Evolutionary conservation across 805 yeast genomes (phyloP), one percentile per base, ranked within the genome.

Genomic region (Kurtzmaniella cleridarum): DNA sequence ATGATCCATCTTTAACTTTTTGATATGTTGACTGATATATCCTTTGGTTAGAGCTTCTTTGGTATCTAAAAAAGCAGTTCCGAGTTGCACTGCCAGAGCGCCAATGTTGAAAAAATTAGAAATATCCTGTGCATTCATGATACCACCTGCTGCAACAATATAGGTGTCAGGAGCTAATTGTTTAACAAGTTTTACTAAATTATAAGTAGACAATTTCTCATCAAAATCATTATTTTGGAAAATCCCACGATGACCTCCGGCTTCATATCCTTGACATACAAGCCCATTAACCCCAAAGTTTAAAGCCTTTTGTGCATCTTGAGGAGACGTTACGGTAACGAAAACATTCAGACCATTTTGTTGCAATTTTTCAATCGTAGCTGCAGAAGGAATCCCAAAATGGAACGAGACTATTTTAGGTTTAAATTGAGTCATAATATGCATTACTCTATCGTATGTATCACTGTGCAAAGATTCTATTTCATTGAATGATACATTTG

Each of bases 221-320:
- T 69, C 75, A 8, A 42, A 34, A 8, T 30, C 39, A 17, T 55
- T 52, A 3, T 47, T 44, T 7, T 30, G 46, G 14, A 66, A 72
- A 44, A 64, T 70, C 2, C 83, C 83, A 13, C 84, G 57, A 49
- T 79, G 84, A 0, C 84, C 84, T 17, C 84, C 84, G 3, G 84
- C 84, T 46, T 78, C 84, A 51, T 62, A 63, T 0, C 84, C 84
- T 52, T 79, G 85, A 18, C 69, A 62, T 6, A 72, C 59, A 3
- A 78, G 53, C 1, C 74, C 81, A 51, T 76, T 78, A 5, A 69
- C 66, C 0, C 67, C 67, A 0, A 52, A 41, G 0, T 53, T 48
- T 2, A 51, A 24, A 24, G 63, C 53, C 33, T 50, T 27, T 13
- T 45, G 24, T 0, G 73, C 75, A 46, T 78, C 83, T 1, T 50